A percentile compares a stretch with the other conserved stretches of the same genome.
These are phyloP conservation scores for Rhodotorula sp. DNA, from an alignment of 1,284 basidiomycete species.

Conservation along the genomic window DNA sequence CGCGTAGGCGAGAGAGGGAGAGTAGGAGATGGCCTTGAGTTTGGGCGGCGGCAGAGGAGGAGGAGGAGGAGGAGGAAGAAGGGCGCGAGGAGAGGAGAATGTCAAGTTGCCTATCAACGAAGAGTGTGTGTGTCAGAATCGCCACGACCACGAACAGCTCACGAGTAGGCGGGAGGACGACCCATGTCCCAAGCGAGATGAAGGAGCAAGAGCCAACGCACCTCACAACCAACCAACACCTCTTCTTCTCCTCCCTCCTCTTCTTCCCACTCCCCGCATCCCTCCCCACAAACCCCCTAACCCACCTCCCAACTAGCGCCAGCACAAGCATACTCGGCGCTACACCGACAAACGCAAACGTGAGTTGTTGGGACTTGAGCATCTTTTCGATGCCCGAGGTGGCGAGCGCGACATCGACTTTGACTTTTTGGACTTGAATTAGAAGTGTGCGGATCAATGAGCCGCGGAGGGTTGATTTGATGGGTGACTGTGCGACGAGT, in stretches of 20 bases:
- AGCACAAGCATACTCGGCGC: conserved; percentile 81
- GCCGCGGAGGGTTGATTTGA: conserved; percentile 77
- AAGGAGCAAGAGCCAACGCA: conserved; percentile 34
- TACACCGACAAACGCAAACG: conserved; percentile 95
- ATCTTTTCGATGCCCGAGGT: conserved; percentile 85
- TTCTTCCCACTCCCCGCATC: conserved; percentile 41
- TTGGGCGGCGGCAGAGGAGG: conserved; percentile 46
- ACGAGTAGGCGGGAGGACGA: too few relatives aligned
- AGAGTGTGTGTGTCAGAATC: too few relatives aligned
- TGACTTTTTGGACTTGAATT: conserved; percentile 95
- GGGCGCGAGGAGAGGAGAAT: conserved; percentile 40
- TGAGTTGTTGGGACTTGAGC: conserved; percentile 90
- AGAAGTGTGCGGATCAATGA: conserved; percentile 81
- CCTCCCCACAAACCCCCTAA: conserved; percentile 46
- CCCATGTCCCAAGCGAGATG: not conserved
- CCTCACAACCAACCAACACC: conserved; percentile 51
- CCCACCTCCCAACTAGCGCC: conserved; percentile 55
- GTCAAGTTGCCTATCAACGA: conserved; percentile 47
- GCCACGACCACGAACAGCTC: not conserved
- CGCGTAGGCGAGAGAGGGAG: conserved; percentile 49
- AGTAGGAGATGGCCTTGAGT: conserved; percentile 56
- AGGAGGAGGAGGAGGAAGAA: conserved; percentile 43
- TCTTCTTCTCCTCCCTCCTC: conserved; percentile 50
- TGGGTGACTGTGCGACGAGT: conserved; percentile 56
- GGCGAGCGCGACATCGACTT: conserved; percentile 89